Evolutionary conservation across 2,329 filamentous ascomycete genomes (phyloP).

Genomic region (Trichophyton benhamiae): DNA sequence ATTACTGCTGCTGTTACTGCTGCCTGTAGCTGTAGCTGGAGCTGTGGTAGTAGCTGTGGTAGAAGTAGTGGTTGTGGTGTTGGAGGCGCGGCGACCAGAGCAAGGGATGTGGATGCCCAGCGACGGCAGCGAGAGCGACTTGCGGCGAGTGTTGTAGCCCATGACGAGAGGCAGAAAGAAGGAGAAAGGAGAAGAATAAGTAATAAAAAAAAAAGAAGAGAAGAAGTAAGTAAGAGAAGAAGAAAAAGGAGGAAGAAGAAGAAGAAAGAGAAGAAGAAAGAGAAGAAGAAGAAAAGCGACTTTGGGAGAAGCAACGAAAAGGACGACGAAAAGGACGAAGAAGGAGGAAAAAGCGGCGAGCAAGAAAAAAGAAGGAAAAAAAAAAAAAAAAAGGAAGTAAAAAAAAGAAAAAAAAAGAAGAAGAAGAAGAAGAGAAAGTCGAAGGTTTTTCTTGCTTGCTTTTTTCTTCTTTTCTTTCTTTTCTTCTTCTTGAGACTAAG

Average conservation of each 20-base stretch:
- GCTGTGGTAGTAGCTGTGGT: background rate
- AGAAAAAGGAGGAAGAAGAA: constrained; percentile 5
- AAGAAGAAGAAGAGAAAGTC: background rate
- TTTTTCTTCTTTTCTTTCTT: no score
- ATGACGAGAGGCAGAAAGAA: constrained; percentile 41
- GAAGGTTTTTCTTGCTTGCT: no score
- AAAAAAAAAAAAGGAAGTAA: background rate
- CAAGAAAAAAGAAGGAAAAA: background rate
- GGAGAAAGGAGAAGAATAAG: constrained; percentile 5
- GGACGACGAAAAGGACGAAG: no score
- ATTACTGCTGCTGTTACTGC: no score
- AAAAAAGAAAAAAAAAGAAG: background rate
- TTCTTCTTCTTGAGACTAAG: background rate
- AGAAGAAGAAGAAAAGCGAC: constrained; percentile 6
- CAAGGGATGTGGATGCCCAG: constrained; percentile 76
- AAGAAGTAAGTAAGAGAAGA: constrained; percentile 3
- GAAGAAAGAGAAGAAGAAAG: constrained; percentile 7
- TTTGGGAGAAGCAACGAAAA: no score
- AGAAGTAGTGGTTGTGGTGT: constrained; percentile 38
- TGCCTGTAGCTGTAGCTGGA: constrained; percentile 38
- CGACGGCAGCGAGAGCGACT: constrained; percentile 84
- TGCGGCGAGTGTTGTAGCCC: constrained; percentile 94
- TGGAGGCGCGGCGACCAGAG: constrained; percentile 43
- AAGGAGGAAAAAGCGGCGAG: background rate
- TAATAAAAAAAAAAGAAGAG: constrained; percentile 5